These are phyloP conservation scores for Penicillium lagena DNA, from an alignment of 495 filamentous ascomycete species.

Conservation along the genomic window DNA sequence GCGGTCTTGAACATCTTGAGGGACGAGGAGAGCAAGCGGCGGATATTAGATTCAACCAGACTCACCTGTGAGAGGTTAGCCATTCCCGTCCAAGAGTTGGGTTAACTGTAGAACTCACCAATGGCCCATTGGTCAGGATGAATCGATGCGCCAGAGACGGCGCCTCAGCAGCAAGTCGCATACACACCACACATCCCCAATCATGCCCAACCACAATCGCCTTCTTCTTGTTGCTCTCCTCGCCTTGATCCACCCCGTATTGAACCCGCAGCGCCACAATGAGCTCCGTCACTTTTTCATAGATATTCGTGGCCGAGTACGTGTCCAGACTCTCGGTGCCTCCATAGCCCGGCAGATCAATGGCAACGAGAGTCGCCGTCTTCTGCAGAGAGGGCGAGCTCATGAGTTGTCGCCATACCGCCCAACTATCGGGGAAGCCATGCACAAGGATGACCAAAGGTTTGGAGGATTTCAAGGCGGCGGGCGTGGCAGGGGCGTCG, in stretches of 20 bases:
- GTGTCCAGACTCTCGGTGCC: slow-evolving; percentile 40
- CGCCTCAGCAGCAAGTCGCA: slow-evolving; percentile 49
- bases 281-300: slow-evolving; percentile 45
- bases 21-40: slow-evolving; percentile 28
- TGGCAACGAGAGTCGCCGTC: slow-evolving; percentile 35
- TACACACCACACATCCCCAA: slow-evolving; percentile 48
- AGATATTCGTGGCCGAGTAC: slow-evolving; percentile 41
- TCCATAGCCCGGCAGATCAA: slow-evolving; percentile 52
- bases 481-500: slow-evolving; percentile 12
- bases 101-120: slow-evolving; percentile 29
- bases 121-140: slow-evolving; percentile 41
- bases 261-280: slow-evolving; percentile 37
- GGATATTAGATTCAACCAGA: slow-evolving; percentile 24
- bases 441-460: slow-evolving; percentile 51
- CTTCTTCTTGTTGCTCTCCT: slow-evolving; percentile 19
- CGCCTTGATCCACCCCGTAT: slow-evolving; percentile 35
- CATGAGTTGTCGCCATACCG: slow-evolving; percentile 42
- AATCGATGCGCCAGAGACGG: slow-evolving; percentile 46
- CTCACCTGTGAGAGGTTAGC: slow-evolving; percentile 15
- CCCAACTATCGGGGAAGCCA: slow-evolving; percentile 54
- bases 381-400: slow-evolving; percentile 22
- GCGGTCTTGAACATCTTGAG: slow-evolving; percentile 43
- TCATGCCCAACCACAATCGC: slow-evolving; percentile 50
- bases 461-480: slow-evolving; percentile 19
- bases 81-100: not conserved